Conservation (phyloP, 2,329 filamentous ascomycete species). For the Thelonectria rubi region DNA sequence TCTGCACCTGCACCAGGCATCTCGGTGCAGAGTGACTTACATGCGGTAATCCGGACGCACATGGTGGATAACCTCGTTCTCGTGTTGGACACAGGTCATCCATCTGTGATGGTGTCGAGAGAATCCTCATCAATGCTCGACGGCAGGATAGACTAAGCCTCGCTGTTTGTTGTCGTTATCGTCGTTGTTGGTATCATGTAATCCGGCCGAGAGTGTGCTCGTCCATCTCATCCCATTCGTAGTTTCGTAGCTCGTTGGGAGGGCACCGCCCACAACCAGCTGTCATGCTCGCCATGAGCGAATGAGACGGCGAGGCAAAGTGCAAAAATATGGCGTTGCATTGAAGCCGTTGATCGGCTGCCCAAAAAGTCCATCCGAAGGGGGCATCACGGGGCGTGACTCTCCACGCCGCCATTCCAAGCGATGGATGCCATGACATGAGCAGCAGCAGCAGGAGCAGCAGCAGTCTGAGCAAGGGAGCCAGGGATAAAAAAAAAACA, state of each 20-base stretch:
- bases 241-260: conserved; percentile 2
- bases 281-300: neutral
- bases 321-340: neutral
- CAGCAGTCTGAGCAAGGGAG: too few species aligned
- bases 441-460: too few species aligned
- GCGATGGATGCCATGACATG: neutral
- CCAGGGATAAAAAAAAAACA: neutral
- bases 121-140: neutral
- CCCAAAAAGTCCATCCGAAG: neutral
- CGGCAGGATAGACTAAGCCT: neutral
- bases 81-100: conserved; percentile 7
- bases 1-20: neutral
- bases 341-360: neutral
- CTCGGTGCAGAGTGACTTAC: too few species aligned
- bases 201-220: neutral
- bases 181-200: neutral
- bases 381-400: neutral
- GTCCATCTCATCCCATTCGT: neutral
- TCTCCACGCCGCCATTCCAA: neutral
- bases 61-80: neutral
- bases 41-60: neutral
- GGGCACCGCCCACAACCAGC: neutral
- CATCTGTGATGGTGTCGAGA: neutral
- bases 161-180: neutral
- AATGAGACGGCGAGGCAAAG: neutral